Base-by-base conservation (phyloP, 2,329 filamentous ascomycete species). In the Pezicula rhizophila region DNA sequence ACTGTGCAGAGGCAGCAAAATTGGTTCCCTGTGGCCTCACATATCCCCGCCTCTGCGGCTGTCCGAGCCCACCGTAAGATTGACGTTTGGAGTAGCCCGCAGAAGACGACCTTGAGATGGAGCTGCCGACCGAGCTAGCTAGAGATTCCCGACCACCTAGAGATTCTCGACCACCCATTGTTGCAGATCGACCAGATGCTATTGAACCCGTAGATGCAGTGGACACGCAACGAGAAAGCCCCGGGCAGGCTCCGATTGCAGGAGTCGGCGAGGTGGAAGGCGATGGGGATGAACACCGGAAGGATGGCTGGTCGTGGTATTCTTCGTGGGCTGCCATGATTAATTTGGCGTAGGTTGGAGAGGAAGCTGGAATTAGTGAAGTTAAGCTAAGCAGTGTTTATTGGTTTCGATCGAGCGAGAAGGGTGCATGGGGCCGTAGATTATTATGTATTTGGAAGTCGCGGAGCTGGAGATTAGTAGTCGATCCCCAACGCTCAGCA, bases 1-100 rank as follows among this genome's bases (percentile, higher is more conserved):
- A 89, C 64, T 83, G 84, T 42, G 93, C 93, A 49, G 91, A 96
- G 51, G 87, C 86, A 23, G 93, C 89, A 66, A 97, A 99, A 61
- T 90, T 61, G 17, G 64, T 66, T 31, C 63, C 64, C 49, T 66
- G 62, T 14, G 64, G 63, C 41, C 62, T 54, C 18, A 66, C 63
- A 54, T 65, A 66, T 10, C 64, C 64, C 34, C 64, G 55, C 45
- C 63, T 46, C 70, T 56, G 71, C 79, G 54, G 54, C 28, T 53
- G 60, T 15, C 61, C 63, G 2, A 56, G 42, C 17, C 58, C 58
- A 18, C 68, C 70, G 8, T 71, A 75, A 1, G 78, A 78, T 35
- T 73, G 68, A 42, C 76, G 68, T 23, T 70, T 71, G 2, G 58
- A 53, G 42, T 64, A 65, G 66, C 79, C 83, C 34, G 71, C 74